Conservation (phyloP, 495 filamentous ascomycete species). For the Peziza echinospora region DNA sequence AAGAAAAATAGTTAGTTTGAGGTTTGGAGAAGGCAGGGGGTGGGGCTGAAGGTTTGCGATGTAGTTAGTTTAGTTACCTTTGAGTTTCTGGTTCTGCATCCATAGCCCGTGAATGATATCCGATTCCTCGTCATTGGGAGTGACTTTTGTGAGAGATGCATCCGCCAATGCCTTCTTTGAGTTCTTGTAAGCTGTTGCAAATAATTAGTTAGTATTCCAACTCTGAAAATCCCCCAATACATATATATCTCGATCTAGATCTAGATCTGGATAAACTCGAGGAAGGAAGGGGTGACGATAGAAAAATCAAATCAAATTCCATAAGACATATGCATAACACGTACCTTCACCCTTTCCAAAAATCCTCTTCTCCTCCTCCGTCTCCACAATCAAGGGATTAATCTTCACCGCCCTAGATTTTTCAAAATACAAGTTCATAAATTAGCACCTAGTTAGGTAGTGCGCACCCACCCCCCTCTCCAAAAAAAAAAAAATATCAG, state of each 20-base stretch:
- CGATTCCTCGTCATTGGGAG: constrained; percentile 55
- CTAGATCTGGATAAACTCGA: background rate
- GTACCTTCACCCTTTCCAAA: constrained; percentile 42
- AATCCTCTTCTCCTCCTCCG: constrained; percentile 44
- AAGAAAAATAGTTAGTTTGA: constrained; percentile 32
- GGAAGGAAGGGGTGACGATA: background rate
- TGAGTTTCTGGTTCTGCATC: constrained; percentile 50
- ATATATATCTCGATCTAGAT: too few relatives aligned
- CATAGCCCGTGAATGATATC: constrained; percentile 64
- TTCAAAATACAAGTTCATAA: background rate
- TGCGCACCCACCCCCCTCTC: too few relatives aligned
- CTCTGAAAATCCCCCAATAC: too few relatives aligned
- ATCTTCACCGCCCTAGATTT: constrained; percentile 31
- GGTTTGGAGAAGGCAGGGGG: constrained; percentile 40
- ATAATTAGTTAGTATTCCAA: too few relatives aligned
- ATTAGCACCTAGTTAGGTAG: too few relatives aligned
- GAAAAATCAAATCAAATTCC: background rate
- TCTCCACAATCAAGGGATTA: constrained; percentile 40
- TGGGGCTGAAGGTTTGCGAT: too few relatives aligned
- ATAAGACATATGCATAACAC: background rate
- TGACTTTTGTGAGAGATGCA: constrained; percentile 43
- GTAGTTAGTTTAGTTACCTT: too few relatives aligned
- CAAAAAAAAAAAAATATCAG: too few relatives aligned
- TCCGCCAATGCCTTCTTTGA: constrained; percentile 47
- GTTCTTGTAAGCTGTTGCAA: constrained; percentile 40